phyloP scores from a whole-genome alignment of 495 filamentous ascomycete genomes.

The Aspergillus haitiensis region DNA sequence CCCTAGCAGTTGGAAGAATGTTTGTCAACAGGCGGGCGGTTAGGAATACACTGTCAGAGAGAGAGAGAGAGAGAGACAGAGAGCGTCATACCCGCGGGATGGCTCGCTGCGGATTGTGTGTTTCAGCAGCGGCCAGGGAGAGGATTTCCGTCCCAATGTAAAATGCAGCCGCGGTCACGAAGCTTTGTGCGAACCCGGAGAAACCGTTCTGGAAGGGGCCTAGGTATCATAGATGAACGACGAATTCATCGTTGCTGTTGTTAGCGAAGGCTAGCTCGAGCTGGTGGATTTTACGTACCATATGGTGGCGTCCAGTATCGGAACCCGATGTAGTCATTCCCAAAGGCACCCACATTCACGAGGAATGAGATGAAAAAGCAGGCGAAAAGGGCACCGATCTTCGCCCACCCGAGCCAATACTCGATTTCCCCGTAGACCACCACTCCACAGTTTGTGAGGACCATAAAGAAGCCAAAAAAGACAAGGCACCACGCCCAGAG shows the following conservation, averaged over 20 bases:
- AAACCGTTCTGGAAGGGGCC: background rate
- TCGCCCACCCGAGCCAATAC: background rate
- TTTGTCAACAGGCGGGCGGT: too few species aligned
- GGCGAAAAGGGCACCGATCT: background rate
- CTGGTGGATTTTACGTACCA: background rate
- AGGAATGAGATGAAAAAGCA: constrained; percentile 2
- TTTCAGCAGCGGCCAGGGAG: background rate
- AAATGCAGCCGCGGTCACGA: background rate
- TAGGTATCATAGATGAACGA: too few species aligned
- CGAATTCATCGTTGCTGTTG: too few species aligned
- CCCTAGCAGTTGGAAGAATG: too few species aligned
- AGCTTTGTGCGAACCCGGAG: background rate
- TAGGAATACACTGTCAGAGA: too few species aligned
- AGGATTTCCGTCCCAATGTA: background rate
- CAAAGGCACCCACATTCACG: background rate
- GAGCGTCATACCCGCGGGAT: background rate
- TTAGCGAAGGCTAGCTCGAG: too few species aligned
- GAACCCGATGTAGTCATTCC: background rate
- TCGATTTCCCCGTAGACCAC: background rate
- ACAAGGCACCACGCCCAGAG: background rate
- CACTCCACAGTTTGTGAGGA: background rate
- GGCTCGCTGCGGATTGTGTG: background rate
- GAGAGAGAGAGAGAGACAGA: too few species aligned
- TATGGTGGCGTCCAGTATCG: background rate
- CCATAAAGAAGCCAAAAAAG: background rate